Percentiles rank a stretch among this genome's conserved stretches.
These are phyloP conservation scores for Yamadazyma akitaensis DNA, from an alignment of 805 yeast species.

Conservation along the genomic window DNA sequence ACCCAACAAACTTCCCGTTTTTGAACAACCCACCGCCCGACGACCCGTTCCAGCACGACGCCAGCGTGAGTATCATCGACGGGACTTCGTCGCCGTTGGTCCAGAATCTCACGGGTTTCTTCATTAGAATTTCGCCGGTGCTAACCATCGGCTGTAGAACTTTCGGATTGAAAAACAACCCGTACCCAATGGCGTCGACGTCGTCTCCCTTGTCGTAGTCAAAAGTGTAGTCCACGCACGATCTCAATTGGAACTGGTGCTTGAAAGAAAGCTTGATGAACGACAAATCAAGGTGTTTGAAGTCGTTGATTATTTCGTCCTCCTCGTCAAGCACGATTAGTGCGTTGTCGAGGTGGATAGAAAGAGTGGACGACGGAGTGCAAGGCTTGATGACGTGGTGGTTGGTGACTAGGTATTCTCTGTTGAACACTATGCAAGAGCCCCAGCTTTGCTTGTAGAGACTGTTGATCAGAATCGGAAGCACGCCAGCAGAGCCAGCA, in stretches of 20 bases:
- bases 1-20: constrained; percentile 31
- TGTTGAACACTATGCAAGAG: constrained; percentile 34
- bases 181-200: constrained; percentile 37
- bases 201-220: constrained; percentile 16
- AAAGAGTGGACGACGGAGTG: neutral
- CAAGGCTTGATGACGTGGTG: constrained; percentile 36
- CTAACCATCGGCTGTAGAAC: constrained; percentile 29
- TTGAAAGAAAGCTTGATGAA: constrained; percentile 26
- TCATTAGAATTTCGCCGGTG: constrained; percentile 26
- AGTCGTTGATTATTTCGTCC: constrained; percentile 28
- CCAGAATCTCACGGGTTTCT: constrained; percentile 8
- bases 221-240: neutral
- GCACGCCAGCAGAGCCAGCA: constrained; percentile 10
- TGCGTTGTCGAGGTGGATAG: neutral
- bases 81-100: constrained; percentile 1
- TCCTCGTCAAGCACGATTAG: neutral
- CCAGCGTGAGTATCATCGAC: constrained; percentile 32
- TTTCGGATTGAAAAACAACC: constrained; percentile 29
- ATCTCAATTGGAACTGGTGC: constrained; percentile 6
- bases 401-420: constrained; percentile 36
- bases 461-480: constrained; percentile 17
- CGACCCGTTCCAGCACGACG: constrained; percentile 51
- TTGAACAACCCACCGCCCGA: constrained; percentile 46
- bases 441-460: constrained; percentile 35
- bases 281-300: constrained; percentile 34